Base-by-base conservation (phyloP, 2,329 filamentous ascomycete species). In the Aspergillus sp. region DNA sequence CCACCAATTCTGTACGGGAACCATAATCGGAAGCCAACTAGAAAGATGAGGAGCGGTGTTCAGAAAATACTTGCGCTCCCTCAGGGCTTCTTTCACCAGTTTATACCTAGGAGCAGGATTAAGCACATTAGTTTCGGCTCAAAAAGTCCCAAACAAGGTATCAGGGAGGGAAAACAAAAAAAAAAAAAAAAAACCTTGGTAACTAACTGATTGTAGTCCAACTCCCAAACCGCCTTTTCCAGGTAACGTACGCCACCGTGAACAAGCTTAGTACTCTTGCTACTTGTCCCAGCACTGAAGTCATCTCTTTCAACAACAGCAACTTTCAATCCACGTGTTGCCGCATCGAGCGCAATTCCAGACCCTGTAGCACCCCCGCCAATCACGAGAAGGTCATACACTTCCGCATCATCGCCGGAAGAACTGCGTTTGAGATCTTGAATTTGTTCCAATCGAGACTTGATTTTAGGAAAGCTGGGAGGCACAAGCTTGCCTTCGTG, bases 251-350 rank as follows among this genome's bases (percentile, higher is more conserved):
- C 90, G 69, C 90, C 90, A 65, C 90, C 90, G 75, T 95, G 90
- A 17, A 95, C 90, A 53, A 95, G 82, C 77, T 95, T 95, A 49
- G 90, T 95, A 77, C 89, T 92, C 79, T 93, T 93, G 74, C 88
- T 91, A 78, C 89, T 92, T 41, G 90, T 93, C 31, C 90, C 90
- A 61, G 87, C 84, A 66, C 87, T 88, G 73, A 93, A 95, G 75
- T 95, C 90, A 73, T 93, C 90, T 61, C 90, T 83, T 77, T 95
- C 90, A 15, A 95, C 89, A 51, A 93, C 77, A 12, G 90, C 90
- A 58, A 95, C 90, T 76, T 87, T 90, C 67, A 93, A 78, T 2
- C 90, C 90, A 65, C 90, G 84, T 2, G 90, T 93, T 21, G 87
- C 88, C 37, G 90, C 90, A 74, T 95, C 90, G 46, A 95, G 83